Conservation (phyloP, 2,329 filamentous ascomycete genomes). For the Lanzia echinophila region DNA sequence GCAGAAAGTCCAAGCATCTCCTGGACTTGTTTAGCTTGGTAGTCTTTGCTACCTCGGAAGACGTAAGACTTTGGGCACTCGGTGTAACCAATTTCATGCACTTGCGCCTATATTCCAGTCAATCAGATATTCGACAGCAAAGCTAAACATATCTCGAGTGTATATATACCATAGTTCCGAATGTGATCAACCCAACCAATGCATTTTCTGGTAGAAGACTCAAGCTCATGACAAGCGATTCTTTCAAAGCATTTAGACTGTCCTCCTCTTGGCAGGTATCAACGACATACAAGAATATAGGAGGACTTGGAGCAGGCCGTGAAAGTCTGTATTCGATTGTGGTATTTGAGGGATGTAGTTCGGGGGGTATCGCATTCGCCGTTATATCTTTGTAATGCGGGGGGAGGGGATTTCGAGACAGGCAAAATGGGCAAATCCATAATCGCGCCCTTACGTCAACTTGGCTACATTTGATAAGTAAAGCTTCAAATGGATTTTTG, state of each 20-base stretch:
- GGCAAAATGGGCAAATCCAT: conserved; percentile 86
- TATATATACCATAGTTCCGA: conserved; percentile 78
- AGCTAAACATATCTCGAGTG: not conserved
- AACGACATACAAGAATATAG: conserved; percentile 82
- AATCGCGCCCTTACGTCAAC: conserved; percentile 77
- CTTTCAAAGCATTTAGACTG: conserved; percentile 73
- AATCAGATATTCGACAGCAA: not conserved
- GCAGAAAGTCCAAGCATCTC: conserved; percentile 90
- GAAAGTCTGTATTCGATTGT: conserved; percentile 86
- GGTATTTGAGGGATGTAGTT: conserved; percentile 74
- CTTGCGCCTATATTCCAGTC: conserved; percentile 60
- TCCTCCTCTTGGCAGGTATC: conserved; percentile 87
- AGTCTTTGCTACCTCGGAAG: conserved; percentile 96
- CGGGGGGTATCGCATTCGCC: conserved; percentile 72
- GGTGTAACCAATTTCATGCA: conserved; percentile 95
- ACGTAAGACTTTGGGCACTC: conserved; percentile 99
- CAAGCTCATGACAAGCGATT: conserved; percentile 80
- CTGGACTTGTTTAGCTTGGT: conserved; percentile 96
- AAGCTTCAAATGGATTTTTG: not conserved
- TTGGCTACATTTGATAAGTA: conserved; percentile 47
- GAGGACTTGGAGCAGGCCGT: conserved; percentile 74
- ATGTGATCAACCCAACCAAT: conserved; percentile 77
- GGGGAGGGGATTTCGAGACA: conserved; percentile 75
- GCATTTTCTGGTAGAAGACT: conserved; percentile 75
- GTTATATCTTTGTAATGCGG: conserved; percentile 89